phyloP scores from a whole-genome alignment of 202 grass and related monocot species.

The Panicum virgatum region DNA sequence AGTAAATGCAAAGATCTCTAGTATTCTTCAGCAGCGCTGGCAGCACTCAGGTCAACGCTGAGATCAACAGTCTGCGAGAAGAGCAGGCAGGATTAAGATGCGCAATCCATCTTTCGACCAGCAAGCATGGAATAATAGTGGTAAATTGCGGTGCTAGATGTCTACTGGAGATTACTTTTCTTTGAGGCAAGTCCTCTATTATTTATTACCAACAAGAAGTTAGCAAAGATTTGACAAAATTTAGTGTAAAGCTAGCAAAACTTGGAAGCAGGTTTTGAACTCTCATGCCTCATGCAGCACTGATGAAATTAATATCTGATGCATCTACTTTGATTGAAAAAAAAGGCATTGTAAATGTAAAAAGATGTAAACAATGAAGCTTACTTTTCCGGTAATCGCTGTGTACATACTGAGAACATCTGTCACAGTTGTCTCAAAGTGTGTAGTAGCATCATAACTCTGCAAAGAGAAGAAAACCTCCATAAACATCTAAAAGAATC shows the following conservation, averaged over 20 bases:
- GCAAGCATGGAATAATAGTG: neutral
- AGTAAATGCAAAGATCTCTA: conserved; percentile 35
- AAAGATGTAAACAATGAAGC: neutral
- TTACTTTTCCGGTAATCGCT: conserved; percentile 79
- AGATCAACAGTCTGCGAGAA: conserved; percentile 62
- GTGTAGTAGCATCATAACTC: conserved; percentile 83
- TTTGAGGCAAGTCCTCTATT: neutral
- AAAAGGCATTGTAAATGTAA: neutral
- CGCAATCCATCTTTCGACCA: neutral
- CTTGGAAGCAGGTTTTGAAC: neutral
- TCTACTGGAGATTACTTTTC: neutral
- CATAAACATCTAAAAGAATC: conserved; percentile 8
- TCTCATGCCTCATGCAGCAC: neutral
- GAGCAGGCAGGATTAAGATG: neutral
- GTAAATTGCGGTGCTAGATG: neutral
- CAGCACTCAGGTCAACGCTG: conserved; percentile 68
- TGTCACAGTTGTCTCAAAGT: conserved; percentile 75
- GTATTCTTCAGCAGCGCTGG: conserved; percentile 78
- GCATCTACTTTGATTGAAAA: neutral
- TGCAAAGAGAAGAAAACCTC: conserved; percentile 31
- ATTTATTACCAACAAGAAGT: neutral
- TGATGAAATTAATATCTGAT: neutral
- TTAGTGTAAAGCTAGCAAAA: neutral
- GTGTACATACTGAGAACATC: conserved; percentile 79
- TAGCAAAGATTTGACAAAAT: neutral